These are phyloP conservation scores for Quercus tomentella DNA, from an alignment of 331 rosid species.

Conservation along the genomic window DNA sequence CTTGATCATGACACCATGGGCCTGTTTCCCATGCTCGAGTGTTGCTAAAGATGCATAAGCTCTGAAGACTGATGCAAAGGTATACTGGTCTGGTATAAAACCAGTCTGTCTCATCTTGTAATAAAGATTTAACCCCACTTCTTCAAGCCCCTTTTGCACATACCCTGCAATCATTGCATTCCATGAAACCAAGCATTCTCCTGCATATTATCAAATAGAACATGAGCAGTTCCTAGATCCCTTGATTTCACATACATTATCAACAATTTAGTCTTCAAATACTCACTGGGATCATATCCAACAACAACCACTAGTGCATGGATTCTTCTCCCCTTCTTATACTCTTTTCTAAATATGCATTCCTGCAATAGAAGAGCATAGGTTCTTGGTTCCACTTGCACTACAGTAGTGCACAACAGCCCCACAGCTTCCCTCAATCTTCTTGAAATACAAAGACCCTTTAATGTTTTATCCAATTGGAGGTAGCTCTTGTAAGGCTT, in stretches of 20 bases:
- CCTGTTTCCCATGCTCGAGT: constrained; percentile 70
- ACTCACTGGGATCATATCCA: constrained; percentile 56
- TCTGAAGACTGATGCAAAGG: constrained; percentile 69
- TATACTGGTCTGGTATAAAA: constrained; percentile 62
- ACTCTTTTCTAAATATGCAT: constrained; percentile 61
- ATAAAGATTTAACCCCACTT: constrained; percentile 55
- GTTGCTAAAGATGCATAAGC: constrained; percentile 66
- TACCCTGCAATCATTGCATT: constrained; percentile 66
- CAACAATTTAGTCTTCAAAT: constrained; percentile 60
- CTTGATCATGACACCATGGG: constrained; percentile 64
- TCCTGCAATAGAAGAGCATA: constrained; percentile 76
- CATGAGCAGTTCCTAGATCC: constrained; percentile 43
- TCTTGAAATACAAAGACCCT: constrained; percentile 52
- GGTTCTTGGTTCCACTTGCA: constrained; percentile 31
- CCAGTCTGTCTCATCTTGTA: constrained; percentile 58
- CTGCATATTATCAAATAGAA: constrained; percentile 36
- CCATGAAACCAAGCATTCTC: constrained; percentile 62
- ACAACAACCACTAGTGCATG: constrained; percentile 63
- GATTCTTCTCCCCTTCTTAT: constrained; percentile 54
- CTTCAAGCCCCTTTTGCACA: constrained; percentile 57
- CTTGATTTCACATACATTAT: constrained; percentile 68
- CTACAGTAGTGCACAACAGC: constrained; percentile 44
- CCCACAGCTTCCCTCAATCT: constrained; percentile 51
- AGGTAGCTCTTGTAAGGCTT: constrained; percentile 21
- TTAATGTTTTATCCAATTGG: constrained; percentile 44